These are phyloP conservation scores for Auriscalpium orientale DNA, from an alignment of 768 basidiomycete genomes.

Conservation along the genomic window DNA sequence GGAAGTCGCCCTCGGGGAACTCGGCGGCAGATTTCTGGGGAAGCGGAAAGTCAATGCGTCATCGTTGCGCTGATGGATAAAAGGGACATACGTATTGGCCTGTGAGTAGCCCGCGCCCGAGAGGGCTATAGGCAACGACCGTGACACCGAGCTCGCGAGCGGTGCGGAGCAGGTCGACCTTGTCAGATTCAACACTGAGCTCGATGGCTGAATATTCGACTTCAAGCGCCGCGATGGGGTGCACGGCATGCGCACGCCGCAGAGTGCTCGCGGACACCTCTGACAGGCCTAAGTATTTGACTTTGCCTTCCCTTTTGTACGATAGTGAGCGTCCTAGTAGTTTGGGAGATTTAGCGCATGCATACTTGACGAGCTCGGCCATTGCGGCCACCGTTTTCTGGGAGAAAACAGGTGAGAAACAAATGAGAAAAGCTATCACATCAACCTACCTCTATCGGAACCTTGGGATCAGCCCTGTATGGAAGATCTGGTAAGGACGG, in stretches of 20 bases:
- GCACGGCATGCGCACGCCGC: constrained; percentile 26
- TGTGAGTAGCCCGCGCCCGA: constrained; percentile 26
- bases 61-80: not conserved
- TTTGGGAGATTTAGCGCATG: not conserved
- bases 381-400: constrained; percentile 18
- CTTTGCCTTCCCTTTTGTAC: constrained; percentile 23
- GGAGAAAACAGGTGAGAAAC: not conserved
- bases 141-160: constrained; percentile 26
- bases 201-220: constrained; percentile 26
- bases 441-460: constrained; percentile 19
- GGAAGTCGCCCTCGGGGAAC: constrained; percentile 22
- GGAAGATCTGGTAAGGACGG: constrained; percentile 19
- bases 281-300: constrained; percentile 30
- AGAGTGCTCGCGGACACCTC: constrained; percentile 26
- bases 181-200: constrained; percentile 22
- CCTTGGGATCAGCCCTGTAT: constrained; percentile 14
- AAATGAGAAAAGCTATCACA: no score
- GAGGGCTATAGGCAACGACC: constrained; percentile 29
- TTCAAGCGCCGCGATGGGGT: constrained; percentile 25
- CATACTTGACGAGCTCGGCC: constrained; percentile 20
- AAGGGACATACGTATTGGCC: constrained; percentile 19
- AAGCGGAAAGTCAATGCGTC: not conserved
- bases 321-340: not conserved
- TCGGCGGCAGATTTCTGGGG: constrained; percentile 23
- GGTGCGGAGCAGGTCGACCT: constrained; percentile 19